Percentiles rank a stretch among this genome's conserved stretches.
Evolutionary conservation across 441 rosid genomes (phyloP).

Genomic region (Dalechampia spathulata): DNA sequence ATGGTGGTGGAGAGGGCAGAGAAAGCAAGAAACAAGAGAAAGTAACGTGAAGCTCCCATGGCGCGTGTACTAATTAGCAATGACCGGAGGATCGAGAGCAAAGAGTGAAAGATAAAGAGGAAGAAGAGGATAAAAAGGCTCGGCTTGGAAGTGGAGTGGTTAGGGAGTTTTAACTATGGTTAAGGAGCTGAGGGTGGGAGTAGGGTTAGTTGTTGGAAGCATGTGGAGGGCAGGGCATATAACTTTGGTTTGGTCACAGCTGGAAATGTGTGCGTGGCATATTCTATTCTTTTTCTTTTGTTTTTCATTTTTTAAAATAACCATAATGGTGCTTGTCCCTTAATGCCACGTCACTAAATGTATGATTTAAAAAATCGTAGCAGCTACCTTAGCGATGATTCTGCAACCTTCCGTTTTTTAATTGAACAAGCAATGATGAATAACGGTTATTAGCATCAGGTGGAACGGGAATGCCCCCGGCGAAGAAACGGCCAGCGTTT

Average conservation of each 20-base stretch:
- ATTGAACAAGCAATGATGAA: not conserved
- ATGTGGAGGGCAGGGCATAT: no score
- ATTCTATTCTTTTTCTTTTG: not conserved
- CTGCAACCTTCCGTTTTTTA: not conserved
- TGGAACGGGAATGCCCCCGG: no score
- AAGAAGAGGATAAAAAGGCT: not conserved
- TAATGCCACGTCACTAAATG: no score
- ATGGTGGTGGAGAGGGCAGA: slow-evolving; percentile 19
- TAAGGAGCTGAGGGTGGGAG: not conserved
- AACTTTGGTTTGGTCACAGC: slow-evolving; percentile 8
- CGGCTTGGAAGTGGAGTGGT: not conserved
- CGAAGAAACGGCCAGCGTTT: no score
- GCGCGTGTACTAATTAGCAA: not conserved
- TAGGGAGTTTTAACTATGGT: no score
- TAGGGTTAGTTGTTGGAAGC: slow-evolving; percentile 3
- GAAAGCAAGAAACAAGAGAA: slow-evolving; percentile 23
- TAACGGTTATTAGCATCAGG: not conserved
- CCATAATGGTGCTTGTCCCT: no score
- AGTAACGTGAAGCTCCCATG: not conserved
- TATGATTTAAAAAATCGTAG: no score
- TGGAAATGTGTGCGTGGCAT: slow-evolving; percentile 8
- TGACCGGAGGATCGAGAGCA: not conserved
- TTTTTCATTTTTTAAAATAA: no score
- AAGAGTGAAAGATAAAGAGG: not conserved
- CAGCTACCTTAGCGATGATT: no score